phyloP scores from a whole-genome alignment of 805 yeast species.

The Nakazawaea pomicola region DNA sequence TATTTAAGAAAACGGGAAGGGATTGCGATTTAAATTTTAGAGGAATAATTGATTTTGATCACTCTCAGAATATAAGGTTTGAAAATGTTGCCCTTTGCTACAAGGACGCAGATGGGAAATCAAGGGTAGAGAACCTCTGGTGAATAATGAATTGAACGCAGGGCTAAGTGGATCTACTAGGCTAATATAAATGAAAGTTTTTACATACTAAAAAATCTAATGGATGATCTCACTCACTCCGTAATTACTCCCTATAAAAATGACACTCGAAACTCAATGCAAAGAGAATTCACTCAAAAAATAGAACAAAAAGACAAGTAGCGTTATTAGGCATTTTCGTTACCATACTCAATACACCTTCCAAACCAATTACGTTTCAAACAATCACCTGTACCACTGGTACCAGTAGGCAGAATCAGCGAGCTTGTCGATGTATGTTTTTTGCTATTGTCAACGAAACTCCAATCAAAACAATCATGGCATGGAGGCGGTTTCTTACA shows the following conservation, averaged over 20 bases:
- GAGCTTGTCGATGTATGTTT: constrained; percentile 18
- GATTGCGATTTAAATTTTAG: constrained; percentile 25
- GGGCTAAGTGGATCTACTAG: too few species aligned
- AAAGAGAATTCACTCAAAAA: too few species aligned
- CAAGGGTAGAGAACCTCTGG: constrained; percentile 25
- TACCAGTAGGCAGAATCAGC: constrained; percentile 19
- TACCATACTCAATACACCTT: constrained; percentile 42
- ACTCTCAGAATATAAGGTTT: constrained; percentile 27
- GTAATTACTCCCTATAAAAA: too few species aligned
- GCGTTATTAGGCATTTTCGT: background rate
- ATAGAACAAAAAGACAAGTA: background rate
- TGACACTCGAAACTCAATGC: too few species aligned
- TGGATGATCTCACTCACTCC: too few species aligned
- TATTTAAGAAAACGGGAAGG: constrained; percentile 16
- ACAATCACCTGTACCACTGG: constrained; percentile 33
- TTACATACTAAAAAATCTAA: too few species aligned
- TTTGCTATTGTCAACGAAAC: constrained; percentile 44
- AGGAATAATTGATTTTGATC: constrained; percentile 32
- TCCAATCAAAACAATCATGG: constrained; percentile 88
- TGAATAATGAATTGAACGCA: constrained; percentile 10
- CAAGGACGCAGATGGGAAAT: constrained; percentile 20
- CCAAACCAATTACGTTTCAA: constrained; percentile 65
- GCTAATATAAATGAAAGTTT: too few species aligned
- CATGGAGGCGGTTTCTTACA: constrained; percentile 80
- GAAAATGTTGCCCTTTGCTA: constrained; percentile 21